phyloP scores from a whole-genome alignment of 257 asterid genomes.

The Vinca minor region DNA sequence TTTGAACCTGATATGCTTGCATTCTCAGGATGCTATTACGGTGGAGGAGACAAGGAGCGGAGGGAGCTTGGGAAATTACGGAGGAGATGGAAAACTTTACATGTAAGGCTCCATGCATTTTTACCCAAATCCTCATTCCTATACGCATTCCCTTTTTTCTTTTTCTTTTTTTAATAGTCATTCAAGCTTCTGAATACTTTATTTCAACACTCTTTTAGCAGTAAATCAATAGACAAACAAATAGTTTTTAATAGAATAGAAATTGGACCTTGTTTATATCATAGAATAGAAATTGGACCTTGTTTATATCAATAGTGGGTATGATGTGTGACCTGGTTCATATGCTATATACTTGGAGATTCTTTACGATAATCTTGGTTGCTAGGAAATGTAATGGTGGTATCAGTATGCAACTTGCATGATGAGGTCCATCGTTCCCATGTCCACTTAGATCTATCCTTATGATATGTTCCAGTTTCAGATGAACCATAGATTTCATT shows the following conservation, averaged over 20 bases:
- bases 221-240: too few species aligned
- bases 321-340: too few species aligned
- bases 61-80: slow-evolving; percentile 76
- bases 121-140: not conserved
- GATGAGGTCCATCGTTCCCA: not conserved
- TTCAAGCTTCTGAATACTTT: not conserved
- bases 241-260: not conserved
- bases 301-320: not conserved
- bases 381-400: not conserved
- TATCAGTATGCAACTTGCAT: not conserved
- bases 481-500: not conserved
- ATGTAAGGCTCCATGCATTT: slow-evolving; percentile 48
- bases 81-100: slow-evolving; percentile 91
- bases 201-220: not conserved
- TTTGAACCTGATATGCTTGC: slow-evolving; percentile 99
- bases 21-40: slow-evolving; percentile 96
- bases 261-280: too few species aligned
- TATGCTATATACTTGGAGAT: not conserved
- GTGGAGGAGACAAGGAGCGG: slow-evolving; percentile 96
- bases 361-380: not conserved
- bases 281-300: too few species aligned
- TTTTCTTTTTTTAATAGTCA: not conserved
- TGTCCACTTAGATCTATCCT: not conserved
- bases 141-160: not conserved
- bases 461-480: slow-evolving; percentile 1